Conservation (phyloP, 441 rosid genomes). For the Rhodomyrtus psidioides region DNA sequence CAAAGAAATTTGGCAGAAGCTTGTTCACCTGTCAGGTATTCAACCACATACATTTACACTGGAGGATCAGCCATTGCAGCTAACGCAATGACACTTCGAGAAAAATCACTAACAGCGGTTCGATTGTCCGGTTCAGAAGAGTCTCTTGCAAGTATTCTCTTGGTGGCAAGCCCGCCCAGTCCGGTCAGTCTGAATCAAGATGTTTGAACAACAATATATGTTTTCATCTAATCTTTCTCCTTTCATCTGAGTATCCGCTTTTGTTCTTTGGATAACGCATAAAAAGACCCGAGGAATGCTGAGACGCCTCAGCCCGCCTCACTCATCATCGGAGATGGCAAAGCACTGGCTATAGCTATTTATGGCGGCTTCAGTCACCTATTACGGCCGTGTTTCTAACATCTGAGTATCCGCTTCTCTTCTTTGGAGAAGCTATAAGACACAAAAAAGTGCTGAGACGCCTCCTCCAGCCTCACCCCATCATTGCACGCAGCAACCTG, state of each 20-base stretch:
- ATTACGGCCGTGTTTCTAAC: too few relatives aligned
- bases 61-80: constrained; percentile 34
- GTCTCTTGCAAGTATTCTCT: constrained; percentile 20
- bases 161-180: constrained; percentile 53
- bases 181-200: constrained; percentile 12
- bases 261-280: constrained; percentile 8
- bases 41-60: constrained; percentile 13
- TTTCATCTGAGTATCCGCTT: background rate
- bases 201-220: background rate
- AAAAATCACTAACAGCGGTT: constrained; percentile 68
- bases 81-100: constrained; percentile 37
- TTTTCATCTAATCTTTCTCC: background rate
- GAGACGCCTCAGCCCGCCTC: constrained; percentile 64
- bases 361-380: too few relatives aligned
- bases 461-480: constrained; percentile 52
- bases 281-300: constrained; percentile 41
- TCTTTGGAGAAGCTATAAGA: too few relatives aligned
- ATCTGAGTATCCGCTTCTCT: too few relatives aligned
- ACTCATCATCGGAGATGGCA: constrained; percentile 8
- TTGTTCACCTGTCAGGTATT: constrained; percentile 25
- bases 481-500: constrained; percentile 23
- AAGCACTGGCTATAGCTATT: too few relatives aligned
- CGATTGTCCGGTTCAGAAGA: constrained; percentile 25
- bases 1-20: constrained; percentile 26
- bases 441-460: constrained; percentile 40